Evolutionary conservation across 192 early-diverging fungal genomes (phyloP), one percentile per base, ranked within the genome.

Genomic region (Rhizoclosmatium globosum): DNA sequence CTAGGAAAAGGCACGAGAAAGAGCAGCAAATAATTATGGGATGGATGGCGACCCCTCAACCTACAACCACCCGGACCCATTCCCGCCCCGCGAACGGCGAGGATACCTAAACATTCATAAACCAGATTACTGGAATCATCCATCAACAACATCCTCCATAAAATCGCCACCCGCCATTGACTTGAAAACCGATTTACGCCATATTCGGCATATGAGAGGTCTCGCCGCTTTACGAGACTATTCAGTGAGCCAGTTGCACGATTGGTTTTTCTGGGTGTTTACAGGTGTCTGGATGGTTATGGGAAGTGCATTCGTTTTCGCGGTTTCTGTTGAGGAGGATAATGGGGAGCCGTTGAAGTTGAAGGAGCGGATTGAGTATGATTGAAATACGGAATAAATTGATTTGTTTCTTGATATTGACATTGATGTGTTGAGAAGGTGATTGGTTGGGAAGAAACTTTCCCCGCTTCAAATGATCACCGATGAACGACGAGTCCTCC

Each of bases 281-380:
- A 71, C 50, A 48, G 50, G 69, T 6, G 44, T 71, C 41, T 71
- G 69, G 69, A 9, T 71, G 11, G 53, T 71, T 45, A 43, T 71
- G 46, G 69, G 69, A n/a, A 13, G 21, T 48, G 69, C 50, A n/a
- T 56, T 71, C 38, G 50, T 56, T 7, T 38, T 13, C 21, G 69
- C 50, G 13, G 53, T 71, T 4, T 23, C 50, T 2, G 15, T 71
- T 17, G 31, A 31, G 31, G 31, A 31, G 31, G 31, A 31, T 31
- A 31, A 31, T 31, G 31, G 31, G 0, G 31, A 31, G 0, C 31
- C 31, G 31, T 31, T 31, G 31, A 31, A 31, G 31, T 31, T 31
- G 31, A 31, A 31, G 31, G 31, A 64, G 11, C 64, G 64, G n/a
- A 1, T 64, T 39, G 13, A 39, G 31, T 31, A 31, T 31, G 31